Conservation (phyloP, 768 basidiomycete species). For the Lyophyllum semitale region DNA sequence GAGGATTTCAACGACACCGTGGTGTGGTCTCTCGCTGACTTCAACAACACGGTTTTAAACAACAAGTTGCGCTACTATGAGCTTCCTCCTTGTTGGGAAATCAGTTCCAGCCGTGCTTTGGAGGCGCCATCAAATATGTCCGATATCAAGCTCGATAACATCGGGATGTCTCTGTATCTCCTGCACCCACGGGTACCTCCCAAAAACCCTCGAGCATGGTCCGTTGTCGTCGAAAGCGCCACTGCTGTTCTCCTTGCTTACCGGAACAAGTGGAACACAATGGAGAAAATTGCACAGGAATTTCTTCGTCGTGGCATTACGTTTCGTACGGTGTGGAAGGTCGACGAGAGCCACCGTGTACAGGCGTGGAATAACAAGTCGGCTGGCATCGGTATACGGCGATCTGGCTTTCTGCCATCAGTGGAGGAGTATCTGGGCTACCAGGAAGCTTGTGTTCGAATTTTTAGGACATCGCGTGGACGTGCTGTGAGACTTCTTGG, state of each 20-base stretch:
- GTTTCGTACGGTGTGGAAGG: not conserved
- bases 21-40: not conserved
- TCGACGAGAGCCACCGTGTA: not conserved
- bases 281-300: not conserved
- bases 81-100: not conserved
- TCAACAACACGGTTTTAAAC: not conserved
- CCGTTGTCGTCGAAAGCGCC: not conserved
- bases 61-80: not conserved
- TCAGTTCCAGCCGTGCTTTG: not conserved
- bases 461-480: not conserved
- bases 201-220: not conserved
- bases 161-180: not conserved
- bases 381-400: not conserved
- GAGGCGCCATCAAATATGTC: no score
- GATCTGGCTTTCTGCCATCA: not conserved
- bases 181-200: no score
- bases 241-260: not conserved
- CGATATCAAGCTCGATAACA: no score
- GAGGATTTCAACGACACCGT: not conserved
- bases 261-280: not conserved
- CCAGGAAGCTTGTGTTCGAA: not conserved
- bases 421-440: not conserved
- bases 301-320: not conserved
- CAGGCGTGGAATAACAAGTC: no score
- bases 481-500: not conserved